These are phyloP conservation scores for Boletellus emodensis DNA, from an alignment of 768 basidiomycete genomes.

Conservation along the genomic window DNA sequence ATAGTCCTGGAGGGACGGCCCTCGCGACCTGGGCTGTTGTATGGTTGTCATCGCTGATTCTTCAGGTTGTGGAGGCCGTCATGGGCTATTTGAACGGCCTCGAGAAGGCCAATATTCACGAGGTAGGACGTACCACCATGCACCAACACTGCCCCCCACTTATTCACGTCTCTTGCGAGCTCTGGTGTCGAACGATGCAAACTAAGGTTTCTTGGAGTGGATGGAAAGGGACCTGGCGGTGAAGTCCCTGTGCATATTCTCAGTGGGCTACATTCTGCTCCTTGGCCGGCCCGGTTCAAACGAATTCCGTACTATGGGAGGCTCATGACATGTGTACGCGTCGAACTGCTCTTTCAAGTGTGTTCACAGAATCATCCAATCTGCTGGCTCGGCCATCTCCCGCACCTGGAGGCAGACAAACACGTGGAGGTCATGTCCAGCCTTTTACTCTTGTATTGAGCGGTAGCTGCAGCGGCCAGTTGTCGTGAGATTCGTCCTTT, in stretches of 20 bases:
- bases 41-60: constrained; percentile 45
- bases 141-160: constrained; percentile 44
- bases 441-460: constrained; percentile 23
- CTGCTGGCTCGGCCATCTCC: constrained; percentile 35
- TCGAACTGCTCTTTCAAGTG: constrained; percentile 32
- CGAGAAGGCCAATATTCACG: constrained; percentile 41
- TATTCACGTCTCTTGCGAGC: constrained; percentile 38
- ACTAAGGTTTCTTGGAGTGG: constrained; percentile 32
- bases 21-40: constrained; percentile 38
- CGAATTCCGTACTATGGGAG: constrained; percentile 36
- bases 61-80: constrained; percentile 23
- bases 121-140: constrained; percentile 41
- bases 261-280: neutral
- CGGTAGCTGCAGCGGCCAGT: neutral
- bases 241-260: constrained; percentile 33
- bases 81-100: constrained; percentile 36
- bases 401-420: constrained; percentile 35
- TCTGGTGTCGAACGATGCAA: constrained; percentile 39
- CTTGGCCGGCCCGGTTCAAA: constrained; percentile 28
- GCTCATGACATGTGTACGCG: constrained; percentile 27
- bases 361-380: constrained; percentile 34
- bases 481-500: neutral
- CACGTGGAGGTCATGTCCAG: constrained; percentile 31
- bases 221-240: constrained; percentile 46
- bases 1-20: constrained; percentile 37